Base-by-base conservation (phyloP, 306 rosid genomes). In the Abrus pulchellus region DNA sequence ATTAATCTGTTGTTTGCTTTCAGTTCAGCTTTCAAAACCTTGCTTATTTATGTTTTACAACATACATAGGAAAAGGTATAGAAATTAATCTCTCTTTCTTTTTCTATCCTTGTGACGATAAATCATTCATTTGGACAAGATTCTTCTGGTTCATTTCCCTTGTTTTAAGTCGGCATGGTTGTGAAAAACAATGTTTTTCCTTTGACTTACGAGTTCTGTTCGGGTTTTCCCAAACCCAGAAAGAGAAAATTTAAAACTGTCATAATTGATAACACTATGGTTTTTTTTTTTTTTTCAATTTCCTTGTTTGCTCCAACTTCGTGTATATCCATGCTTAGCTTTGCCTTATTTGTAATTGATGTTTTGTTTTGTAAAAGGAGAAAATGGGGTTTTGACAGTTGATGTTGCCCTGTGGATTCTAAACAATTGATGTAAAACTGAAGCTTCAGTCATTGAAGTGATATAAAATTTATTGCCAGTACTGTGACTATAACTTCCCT, bases 201-300 rank as follows among this genome's bases (percentile, higher is more conserved):
- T 20, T 76, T 85, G 67, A 43, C 67, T 80, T 80, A 3, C 69
- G 66, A 29, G 38, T 69, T 71, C 10, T 76, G 2, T 28, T 34
- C 34, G 27, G 34, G 8, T 34, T 71, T 70, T 53, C 65, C 50
- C 59, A 40, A 72, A 36, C 38, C 36, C 30, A 54, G 52, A 55
- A n/a, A 57, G 27, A 54, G 47, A 28, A 11, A 67, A 75, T 34
- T 64, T 14, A 47, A 65, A 57, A 59, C 44, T 34, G 3, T 30
- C 72, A 44, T n/a, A 28, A 11, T 7, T 56, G 45, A 12, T 36
- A 12, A 53, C 43, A 32, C 20, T 20, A 20, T 20, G 40, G n/a
- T 38, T 68, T 60, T 49, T 3, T 68, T 10, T 83, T 77, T 64
- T 50, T 70, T 33, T 45, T 82, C 28, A 62, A 50, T 41, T 62